Evolutionary conservation across 2,329 filamentous ascomycete species (phyloP).

Genomic region (Sphaerulina populicola): DNA sequence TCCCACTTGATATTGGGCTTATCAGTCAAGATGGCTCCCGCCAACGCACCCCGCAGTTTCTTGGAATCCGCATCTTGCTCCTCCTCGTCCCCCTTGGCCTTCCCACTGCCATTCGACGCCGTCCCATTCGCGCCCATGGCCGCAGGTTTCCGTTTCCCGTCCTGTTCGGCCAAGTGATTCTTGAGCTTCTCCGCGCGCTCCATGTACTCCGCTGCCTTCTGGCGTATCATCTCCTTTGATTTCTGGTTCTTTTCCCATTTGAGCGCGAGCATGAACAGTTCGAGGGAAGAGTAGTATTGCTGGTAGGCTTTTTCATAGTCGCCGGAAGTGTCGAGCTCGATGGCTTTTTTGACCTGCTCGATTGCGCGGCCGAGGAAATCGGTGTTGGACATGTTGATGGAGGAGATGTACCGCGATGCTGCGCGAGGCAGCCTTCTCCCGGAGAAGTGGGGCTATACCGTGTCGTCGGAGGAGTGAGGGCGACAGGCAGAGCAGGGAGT

Average conservation of each 20-base stretch:
- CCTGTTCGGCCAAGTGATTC: conserved; percentile 69
- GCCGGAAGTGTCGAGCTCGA: conserved; percentile 88
- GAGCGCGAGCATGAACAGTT: conserved; percentile 95
- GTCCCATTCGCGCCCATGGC: conserved; percentile 66
- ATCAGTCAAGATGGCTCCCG: conserved; percentile 87
- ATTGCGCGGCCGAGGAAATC: conserved; percentile 97
- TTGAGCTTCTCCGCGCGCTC: conserved; percentile 98
- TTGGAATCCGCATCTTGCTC: conserved; percentile 76
- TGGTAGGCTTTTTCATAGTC: conserved; percentile 98
- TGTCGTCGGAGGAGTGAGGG: neutral
- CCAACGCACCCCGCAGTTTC: conserved; percentile 84
- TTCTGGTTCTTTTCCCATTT: conserved; percentile 99
- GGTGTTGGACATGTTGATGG: conserved; percentile 69
- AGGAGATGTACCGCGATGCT: conserved; percentile 1
- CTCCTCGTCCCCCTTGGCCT: conserved; percentile 56
- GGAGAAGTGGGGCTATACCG: neutral
- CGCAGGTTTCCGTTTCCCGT: conserved; percentile 59
- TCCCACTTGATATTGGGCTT: conserved; percentile 97
- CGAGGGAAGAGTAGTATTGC: conserved; percentile 87
- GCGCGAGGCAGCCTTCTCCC: conserved; percentile 7
- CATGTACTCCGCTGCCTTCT: conserved; percentile 95
- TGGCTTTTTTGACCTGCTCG: conserved; percentile 93
- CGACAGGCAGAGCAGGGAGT: neutral
- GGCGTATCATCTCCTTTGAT: conserved; percentile 93
- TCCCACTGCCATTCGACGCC: conserved; percentile 54